Base-by-base conservation (phyloP, 2,329 filamentous ascomycete species). In the Lecanicillium sp. region DNA sequence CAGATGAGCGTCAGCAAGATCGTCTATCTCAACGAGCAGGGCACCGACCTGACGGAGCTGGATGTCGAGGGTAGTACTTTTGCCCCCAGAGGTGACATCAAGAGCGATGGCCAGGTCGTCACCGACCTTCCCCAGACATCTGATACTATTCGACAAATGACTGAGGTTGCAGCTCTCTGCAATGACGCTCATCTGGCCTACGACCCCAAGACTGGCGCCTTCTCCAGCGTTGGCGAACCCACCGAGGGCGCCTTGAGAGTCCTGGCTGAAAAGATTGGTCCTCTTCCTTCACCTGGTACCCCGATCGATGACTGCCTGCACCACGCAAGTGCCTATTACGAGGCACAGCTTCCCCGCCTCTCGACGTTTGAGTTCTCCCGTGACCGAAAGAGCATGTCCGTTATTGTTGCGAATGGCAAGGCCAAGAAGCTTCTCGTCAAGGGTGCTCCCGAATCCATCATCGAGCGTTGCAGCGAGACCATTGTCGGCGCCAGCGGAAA, bases 321-420 rank as follows among this genome's bases (percentile, higher is more conserved):
- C 65, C 77, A 83, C 52, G 81, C 87, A 43, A 97, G 88, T 68
- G 74, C 80, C 47, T 81, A 81, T 64, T 96, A 95, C 59, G 89
- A 94, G 65, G 72, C 79, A 49, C 74, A 77, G 49, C 77, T 81
- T 36, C 78, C 79, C 37, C 79, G 84, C 30, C 72, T 95, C 41
- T 83, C 89, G 8, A 95, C 88, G 10, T 98, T 87, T 53, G 92
- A 98, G 59, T 98, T 98, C 65, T 97, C 92, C 2, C 81, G 92
- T 52, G 92, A 98, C 62, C 80, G 92, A 46, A 98, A 98, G 77
- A 97, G 90, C 64, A 98, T 98, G 92, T 98, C 92, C 34, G 94
- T 98, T 27, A 69, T 97, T 43, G 87, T 94, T 46, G 75, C 83
- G 48, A 73, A 75, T 39, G 81, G 76, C 40, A 69, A 72, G 36